Evolutionary conservation across 495 filamentous ascomycete species (phyloP).

Genomic region (Jackrogersella multiformis): DNA sequence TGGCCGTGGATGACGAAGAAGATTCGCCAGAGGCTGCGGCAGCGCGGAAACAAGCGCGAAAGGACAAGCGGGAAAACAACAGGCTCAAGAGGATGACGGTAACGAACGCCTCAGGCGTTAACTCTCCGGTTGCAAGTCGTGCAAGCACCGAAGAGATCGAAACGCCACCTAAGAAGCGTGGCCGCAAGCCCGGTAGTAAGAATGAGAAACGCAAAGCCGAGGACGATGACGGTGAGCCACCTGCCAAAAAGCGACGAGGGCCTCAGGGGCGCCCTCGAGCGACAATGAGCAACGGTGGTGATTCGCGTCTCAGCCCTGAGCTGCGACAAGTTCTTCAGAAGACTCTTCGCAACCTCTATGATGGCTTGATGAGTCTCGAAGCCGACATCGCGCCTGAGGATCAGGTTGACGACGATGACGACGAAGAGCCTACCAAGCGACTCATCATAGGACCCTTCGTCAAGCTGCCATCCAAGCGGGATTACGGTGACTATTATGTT

Average conservation of each 20-base stretch:
- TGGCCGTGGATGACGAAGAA: constrained; percentile 94
- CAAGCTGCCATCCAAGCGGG: constrained; percentile 84
- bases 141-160: constrained; percentile 79
- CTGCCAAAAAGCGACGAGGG: constrained; percentile 78
- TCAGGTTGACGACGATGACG: constrained; percentile 64
- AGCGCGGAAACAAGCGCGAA: constrained; percentile 84
- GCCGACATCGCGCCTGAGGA: constrained; percentile 65
- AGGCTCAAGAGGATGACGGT: constrained; percentile 68
- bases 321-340: constrained; percentile 73
- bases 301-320: constrained; percentile 51
- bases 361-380: constrained; percentile 82
- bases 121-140: constrained; percentile 77
- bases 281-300: constrained; percentile 45
- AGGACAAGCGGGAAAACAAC: constrained; percentile 78
- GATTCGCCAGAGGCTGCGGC: constrained; percentile 93
- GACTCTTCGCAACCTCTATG: constrained; percentile 76
- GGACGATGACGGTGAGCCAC: constrained; percentile 77
- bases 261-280: constrained; percentile 73
- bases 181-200: constrained; percentile 76
- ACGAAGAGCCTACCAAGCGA: constrained; percentile 62
- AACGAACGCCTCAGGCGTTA: constrained; percentile 62
- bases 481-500: constrained; percentile 92
- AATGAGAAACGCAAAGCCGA: constrained; percentile 89
- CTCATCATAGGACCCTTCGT: constrained; percentile 94
- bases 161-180: constrained; percentile 72